Percentiles rank a stretch among this genome's conserved stretches.
phyloP scores from a whole-genome alignment of 2,329 filamentous ascomycete genomes.

The Penicillium expansum region DNA sequence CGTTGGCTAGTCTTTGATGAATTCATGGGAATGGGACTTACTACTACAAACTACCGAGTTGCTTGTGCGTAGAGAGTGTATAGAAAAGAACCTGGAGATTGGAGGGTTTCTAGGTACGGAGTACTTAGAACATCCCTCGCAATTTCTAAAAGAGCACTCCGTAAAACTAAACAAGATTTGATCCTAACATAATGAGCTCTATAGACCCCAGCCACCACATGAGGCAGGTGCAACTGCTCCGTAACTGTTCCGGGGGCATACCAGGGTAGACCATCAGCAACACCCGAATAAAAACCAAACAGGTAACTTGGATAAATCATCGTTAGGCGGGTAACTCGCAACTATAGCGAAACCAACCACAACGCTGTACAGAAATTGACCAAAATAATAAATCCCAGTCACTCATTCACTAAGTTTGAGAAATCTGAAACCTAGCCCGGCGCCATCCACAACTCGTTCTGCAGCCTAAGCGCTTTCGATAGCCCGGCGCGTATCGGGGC shows the following conservation, averaged over 20 bases:
- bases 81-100: background rate
- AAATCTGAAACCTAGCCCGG: constrained; percentile 11
- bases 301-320: background rate
- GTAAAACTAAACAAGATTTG: background rate
- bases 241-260: background rate
- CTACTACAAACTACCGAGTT: constrained; percentile 10
- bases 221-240: background rate
- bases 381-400: background rate
- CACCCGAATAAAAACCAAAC: background rate
- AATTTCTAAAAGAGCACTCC: background rate
- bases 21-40: constrained; percentile 31
- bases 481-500: constrained; percentile 22
- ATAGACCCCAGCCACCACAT: background rate
- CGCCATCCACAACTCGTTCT: background rate
- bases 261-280: background rate
- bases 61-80: background rate
- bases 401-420: background rate
- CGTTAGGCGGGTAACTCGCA: background rate
- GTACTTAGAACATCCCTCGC: no score
- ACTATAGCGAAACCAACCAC: background rate
- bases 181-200: background rate
- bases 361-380: background rate
- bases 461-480: constrained; percentile 20
- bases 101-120: background rate
- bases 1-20: constrained; percentile 29